These are phyloP conservation scores for Rhynchospora tenuis DNA, from an alignment of 176 grass and related monocot species.

Conservation along the genomic window DNA sequence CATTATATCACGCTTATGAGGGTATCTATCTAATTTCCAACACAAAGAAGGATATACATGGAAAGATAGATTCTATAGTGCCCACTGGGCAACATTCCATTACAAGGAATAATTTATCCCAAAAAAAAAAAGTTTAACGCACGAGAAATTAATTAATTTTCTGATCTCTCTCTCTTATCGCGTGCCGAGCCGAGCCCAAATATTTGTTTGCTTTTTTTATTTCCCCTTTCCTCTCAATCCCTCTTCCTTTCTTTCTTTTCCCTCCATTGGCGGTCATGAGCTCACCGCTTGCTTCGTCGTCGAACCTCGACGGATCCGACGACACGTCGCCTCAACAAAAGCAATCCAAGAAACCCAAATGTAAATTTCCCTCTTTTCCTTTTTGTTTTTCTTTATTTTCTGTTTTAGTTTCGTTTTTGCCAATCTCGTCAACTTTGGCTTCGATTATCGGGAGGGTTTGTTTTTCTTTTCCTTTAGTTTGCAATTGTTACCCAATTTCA, in stretches of 20 bases:
- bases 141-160: neutral
- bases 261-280: neutral
- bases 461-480: neutral
- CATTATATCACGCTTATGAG: too few species aligned
- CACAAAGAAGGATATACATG: too few species aligned
- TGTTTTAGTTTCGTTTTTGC: neutral
- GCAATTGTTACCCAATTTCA: neutral
- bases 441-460: neutral
- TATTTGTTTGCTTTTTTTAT: neutral
- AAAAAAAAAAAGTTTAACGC: neutral
- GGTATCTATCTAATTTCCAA: too few species aligned
- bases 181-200: conserved; percentile 4
- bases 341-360: conserved; percentile 67
- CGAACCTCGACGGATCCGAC: neutral
- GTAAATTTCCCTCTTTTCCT: conserved; percentile 21
- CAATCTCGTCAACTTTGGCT: neutral
- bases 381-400: neutral
- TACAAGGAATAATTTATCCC: neutral
- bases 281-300: conserved; percentile 12
- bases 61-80: too few species aligned
- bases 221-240: neutral
- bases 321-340: conserved; percentile 23
- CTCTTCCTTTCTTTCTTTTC: neutral
- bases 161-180: conserved; percentile 8
- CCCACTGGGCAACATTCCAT: too few species aligned